phyloP scores from a whole-genome alignment of 2,329 filamentous ascomycete genomes.

The Pseudogymnoascus sp. region DNA sequence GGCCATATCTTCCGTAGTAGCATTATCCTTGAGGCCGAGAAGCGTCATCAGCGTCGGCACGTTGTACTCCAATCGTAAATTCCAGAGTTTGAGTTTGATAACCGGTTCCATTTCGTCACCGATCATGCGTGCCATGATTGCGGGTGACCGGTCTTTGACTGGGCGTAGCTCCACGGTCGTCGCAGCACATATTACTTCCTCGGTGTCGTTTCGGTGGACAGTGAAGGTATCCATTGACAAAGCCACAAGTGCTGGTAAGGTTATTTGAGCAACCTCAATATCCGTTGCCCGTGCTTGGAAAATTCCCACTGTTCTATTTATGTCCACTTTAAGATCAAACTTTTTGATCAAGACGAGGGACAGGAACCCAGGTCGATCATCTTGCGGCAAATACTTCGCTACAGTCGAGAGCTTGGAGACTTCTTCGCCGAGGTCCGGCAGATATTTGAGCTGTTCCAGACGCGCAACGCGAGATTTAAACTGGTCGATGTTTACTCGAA shows the following conservation, averaged over 20 bases:
- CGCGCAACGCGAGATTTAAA: constrained; percentile 56
- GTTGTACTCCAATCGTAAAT: constrained; percentile 79
- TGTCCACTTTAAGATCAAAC: constrained; percentile 50
- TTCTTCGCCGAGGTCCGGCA: constrained; percentile 69
- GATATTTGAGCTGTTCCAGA: constrained; percentile 54
- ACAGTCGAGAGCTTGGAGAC: constrained; percentile 76
- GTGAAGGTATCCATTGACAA: constrained; percentile 59
- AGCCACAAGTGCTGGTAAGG: constrained; percentile 73
- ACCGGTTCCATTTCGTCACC: constrained; percentile 91
- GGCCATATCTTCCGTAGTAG: constrained; percentile 65
- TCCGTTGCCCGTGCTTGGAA: constrained; percentile 51
- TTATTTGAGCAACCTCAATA: constrained; percentile 71
- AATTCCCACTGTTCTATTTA: constrained; percentile 62
- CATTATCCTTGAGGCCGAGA: constrained; percentile 59
- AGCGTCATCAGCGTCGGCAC: constrained; percentile 76
- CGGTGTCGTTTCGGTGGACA: constrained; percentile 55
- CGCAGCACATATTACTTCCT: constrained; percentile 60
- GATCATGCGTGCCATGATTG: constrained; percentile 82
- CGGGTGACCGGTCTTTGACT: constrained; percentile 40
- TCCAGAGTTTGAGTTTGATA: constrained; percentile 78
- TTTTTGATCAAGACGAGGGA: constrained; percentile 62
- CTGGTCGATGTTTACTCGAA: constrained; percentile 60
- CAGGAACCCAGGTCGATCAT: constrained; percentile 83
- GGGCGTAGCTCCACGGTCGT: constrained; percentile 24
- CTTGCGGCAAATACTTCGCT: constrained; percentile 89